These are phyloP conservation scores for Mortierella sp. DNA, from an alignment of 371 early-diverging fungal genomes.

Conservation along the genomic window DNA sequence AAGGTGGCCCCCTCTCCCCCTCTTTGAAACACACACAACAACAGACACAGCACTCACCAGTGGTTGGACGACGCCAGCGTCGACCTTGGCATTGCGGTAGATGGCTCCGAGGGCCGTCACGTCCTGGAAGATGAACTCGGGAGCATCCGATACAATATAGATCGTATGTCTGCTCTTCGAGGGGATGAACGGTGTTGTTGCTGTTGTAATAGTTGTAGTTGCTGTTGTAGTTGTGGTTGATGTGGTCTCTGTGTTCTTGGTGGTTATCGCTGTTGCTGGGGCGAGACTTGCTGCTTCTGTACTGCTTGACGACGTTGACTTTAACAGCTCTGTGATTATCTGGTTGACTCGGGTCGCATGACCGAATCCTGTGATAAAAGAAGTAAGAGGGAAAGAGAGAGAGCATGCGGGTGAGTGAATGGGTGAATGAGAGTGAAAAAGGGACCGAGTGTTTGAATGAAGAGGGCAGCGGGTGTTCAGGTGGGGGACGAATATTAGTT, in stretches of 20 bases:
- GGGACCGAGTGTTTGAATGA: not conserved
- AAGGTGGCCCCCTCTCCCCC: not conserved
- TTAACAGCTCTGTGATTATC: slow-evolving; percentile 70
- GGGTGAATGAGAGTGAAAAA: not conserved
- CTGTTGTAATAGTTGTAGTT: not conserved
- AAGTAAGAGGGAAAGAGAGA: not conserved
- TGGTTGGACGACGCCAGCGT: slow-evolving; percentile 80
- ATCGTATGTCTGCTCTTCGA: slow-evolving; percentile 65
- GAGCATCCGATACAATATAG: slow-evolving; percentile 75
- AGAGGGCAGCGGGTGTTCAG: not conserved
- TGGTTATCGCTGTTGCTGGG: not conserved
- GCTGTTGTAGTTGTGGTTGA: not conserved
- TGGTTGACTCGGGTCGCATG: slow-evolving; percentile 79
- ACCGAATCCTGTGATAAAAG: slow-evolving; percentile 67
- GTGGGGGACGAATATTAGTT: not conserved
- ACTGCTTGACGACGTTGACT: slow-evolving; percentile 22
- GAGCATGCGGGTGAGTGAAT: too few species aligned
- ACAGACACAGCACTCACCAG: slow-evolving; percentile 42
- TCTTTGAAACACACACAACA: not conserved
- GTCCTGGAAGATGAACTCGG: slow-evolving; percentile 75
- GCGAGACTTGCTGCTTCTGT: slow-evolving; percentile 6
- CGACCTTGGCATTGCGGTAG: slow-evolving; percentile 73
- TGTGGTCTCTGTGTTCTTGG: not conserved
- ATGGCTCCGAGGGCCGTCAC: slow-evolving; percentile 67
- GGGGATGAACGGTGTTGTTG: not conserved